Percentiles rank a stretch among this genome's conserved stretches.
These are phyloP conservation scores for Hibiscus tridactylites DNA, from an alignment of 345 rosid species.

Conservation along the genomic window DNA sequence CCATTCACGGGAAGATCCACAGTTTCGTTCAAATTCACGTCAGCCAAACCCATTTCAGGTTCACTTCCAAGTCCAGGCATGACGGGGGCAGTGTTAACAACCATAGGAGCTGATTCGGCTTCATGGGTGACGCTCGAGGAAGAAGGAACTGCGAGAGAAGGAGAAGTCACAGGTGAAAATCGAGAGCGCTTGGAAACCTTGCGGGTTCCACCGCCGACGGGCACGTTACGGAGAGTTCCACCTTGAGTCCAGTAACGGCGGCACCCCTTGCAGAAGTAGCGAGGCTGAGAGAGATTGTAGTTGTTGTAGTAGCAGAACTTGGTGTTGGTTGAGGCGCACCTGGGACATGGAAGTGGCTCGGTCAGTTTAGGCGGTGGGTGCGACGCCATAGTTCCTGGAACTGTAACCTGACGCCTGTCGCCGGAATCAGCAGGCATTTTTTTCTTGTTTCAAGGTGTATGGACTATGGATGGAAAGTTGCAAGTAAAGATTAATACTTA, in stretches of 20 bases:
- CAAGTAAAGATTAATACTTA: neutral
- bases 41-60: neutral
- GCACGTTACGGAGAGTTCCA: neutral
- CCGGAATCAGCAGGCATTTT: neutral
- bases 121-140: neutral
- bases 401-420: neutral
- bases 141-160: neutral
- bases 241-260: neutral
- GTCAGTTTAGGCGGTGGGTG: neutral
- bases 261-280: neutral
- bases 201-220: neutral
- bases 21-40: conserved; percentile 23
- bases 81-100: neutral
- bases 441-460: neutral
- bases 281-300: neutral
- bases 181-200: neutral
- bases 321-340: neutral
- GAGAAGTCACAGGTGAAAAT: neutral
- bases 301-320: neutral
- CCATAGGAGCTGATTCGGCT: neutral
- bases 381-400: neutral
- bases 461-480: neutral
- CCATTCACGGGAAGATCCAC: conserved; percentile 13
- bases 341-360: neutral
- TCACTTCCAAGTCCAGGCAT: neutral